phyloP scores from a whole-genome alignment of 805 yeast genomes.

The Wickerhamomyces strasburgensis region DNA sequence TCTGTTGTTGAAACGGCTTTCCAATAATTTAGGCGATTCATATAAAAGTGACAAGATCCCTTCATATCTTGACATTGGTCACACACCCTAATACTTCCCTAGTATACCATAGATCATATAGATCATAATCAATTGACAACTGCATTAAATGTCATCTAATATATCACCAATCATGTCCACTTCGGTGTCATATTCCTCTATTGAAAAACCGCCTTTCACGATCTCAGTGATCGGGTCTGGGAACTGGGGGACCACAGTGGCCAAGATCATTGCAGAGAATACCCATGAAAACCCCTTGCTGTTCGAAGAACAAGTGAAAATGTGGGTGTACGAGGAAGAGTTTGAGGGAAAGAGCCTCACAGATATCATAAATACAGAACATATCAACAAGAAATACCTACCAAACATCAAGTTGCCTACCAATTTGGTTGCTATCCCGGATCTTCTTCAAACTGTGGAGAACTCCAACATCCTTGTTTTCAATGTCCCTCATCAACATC shows the following conservation, averaged over 20 bases:
- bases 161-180: constrained; percentile 3
- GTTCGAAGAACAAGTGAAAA: constrained; percentile 66
- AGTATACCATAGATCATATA: not conserved
- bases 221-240: constrained; percentile 90
- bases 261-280: constrained; percentile 90
- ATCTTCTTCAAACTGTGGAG: constrained; percentile 61
- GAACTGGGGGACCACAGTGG: constrained; percentile 96
- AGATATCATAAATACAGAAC: constrained; percentile 78
- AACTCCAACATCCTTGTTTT: constrained; percentile 82
- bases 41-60: no score
- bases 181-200: constrained; percentile 15
- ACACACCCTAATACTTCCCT: no score
- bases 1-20: no score
- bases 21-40: no score
- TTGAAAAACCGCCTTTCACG: constrained; percentile 36
- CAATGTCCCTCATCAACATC: constrained; percentile 94
- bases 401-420: constrained; percentile 78
- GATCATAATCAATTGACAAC: not conserved
- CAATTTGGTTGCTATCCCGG: constrained; percentile 81
- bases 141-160: not conserved
- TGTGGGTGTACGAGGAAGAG: constrained; percentile 92
- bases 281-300: constrained; percentile 61
- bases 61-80: no score
- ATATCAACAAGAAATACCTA: constrained; percentile 87
- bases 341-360: constrained; percentile 74